phyloP scores from a whole-genome alignment of 192 early-diverging fungal species.

The Funneliformis geosporum region DNA sequence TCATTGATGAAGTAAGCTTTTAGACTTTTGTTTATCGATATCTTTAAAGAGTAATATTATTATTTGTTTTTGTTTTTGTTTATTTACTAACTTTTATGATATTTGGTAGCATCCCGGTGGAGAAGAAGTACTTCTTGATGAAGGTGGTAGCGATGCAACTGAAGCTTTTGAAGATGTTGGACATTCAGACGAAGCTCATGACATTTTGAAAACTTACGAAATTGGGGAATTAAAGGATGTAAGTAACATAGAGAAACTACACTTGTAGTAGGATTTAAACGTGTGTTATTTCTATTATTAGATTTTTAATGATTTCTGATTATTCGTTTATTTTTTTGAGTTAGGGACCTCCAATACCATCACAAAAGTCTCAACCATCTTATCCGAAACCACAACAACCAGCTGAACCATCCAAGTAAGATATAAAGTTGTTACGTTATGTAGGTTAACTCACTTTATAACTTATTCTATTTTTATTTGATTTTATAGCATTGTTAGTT shows the following conservation, averaged over 20 bases:
- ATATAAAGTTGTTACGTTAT: background rate
- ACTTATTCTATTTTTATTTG: too few relatives aligned
- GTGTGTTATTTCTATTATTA: background rate
- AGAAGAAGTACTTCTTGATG: conserved; percentile 93
- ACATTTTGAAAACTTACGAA: conserved; percentile 72
- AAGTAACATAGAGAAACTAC: conserved; percentile 30
- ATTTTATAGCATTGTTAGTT: too few relatives aligned
- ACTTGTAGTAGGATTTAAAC: background rate
- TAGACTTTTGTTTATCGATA: background rate
- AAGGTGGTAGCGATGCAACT: conserved; percentile 87
- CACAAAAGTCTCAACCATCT: background rate
- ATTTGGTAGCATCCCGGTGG: conserved; percentile 88
- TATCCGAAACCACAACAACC: background rate
- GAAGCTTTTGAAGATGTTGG: conserved; percentile 97
- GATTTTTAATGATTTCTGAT: background rate
- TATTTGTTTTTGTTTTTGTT: background rate
- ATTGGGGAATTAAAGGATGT: conserved; percentile 73
- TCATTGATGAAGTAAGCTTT: conserved; percentile 70
- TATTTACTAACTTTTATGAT: background rate
- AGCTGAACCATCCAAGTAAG: background rate
- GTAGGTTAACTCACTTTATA: too few relatives aligned
- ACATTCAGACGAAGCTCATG: conserved; percentile 92
- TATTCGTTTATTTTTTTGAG: background rate
- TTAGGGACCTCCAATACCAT: background rate
- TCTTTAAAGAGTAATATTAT: background rate